Base-by-base conservation (phyloP, 2,329 filamentous ascomycete genomes). In the Colletotrichum sojae region DNA sequence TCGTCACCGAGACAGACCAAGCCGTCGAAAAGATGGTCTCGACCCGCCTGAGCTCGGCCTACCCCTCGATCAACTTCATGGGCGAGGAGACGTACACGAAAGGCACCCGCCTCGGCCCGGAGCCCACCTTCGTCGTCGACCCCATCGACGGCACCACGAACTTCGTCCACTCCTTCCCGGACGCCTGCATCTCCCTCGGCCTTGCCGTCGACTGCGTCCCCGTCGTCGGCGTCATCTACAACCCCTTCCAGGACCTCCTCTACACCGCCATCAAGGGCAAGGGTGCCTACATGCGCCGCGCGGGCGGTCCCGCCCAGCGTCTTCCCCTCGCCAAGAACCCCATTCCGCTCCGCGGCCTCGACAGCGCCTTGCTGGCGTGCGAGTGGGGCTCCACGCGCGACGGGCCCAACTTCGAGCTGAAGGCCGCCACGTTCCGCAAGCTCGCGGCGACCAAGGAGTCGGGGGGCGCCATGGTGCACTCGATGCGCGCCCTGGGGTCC, bases 131-230 rank as follows among this genome's bases (percentile, higher is more conserved):
- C 81, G 88, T 95, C 76, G 90, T 93, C 73, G 93, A 95, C 78
- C 93, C 93, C 52, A 94, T 95, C 74, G 93, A 95, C 81, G 93
- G 92, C 76, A 94, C 89, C 6, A 94, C 91, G 58, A 95, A 95
- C 84, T 94, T 95, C 76, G 88, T 95, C 54, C 93, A 95, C 80
- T 88, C 87, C 20, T 91, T 93, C 80, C 91, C 92, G 5, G 86
- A 89, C 74, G 92, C 93, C 71, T 93, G 90, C 81, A 91, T 95
- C 81, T 94, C 91, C 12, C 89, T 95, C 40, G 93, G 92, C 53
- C 85, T 95, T 66, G 86, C 91, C 51, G 80, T 94, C 70, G 80
- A 87, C 75, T 86, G 87, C 71, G 75, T 77, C 12, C 92, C 93
- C 22, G 83, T 84, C 61, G 85, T 95, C 52, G 93, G 93, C 70